Evolutionary conservation across 148 eudicot genomes (phyloP), one percentile per base, ranked within the genome.

Genomic region (Oxyria digyna): DNA sequence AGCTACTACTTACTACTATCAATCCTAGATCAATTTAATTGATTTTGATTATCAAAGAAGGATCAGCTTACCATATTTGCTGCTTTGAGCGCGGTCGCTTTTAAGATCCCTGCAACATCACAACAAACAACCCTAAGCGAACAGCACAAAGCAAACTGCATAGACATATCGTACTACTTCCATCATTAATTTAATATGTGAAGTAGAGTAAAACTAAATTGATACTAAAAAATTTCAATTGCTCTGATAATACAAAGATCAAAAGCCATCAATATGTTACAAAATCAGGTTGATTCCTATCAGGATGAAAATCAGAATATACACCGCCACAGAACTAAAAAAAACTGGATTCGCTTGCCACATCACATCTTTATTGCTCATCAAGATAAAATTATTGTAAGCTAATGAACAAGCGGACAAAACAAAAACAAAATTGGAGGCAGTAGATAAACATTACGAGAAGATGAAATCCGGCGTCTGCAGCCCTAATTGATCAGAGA

Each of bases 51-150:
- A 14, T 2, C 13, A 14, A 42, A 42, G 13, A 42, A 42, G 15
- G 46, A 42, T 42, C 13, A 42, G 15, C 27, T 50, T 50, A 50
- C 57, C 57, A 50, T 50, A 50, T 50, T 50, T 50, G 23, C 57
- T 50, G 57, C 29, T 50, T 50, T 21, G 57, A 50, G 21, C 23
- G 8, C 57, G 8, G 10, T 50, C 20, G 27, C 57, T 50, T 11
- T 20, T 20, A 50, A 50, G 57, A 50, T 50, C 57, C 57, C 57
- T 50, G 57, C 57, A 50, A 50, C 12, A 50, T 50, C 57, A 50
- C 57, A 23, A 21, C 57, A 26, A 50, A 50, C 27, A 50, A 20
- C 14, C 26, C 27, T 50, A 50, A 50, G 57, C 27, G 8, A 50
- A 50, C 57, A 23, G 57, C 24, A 50, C 26, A 50, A 23, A 50